A percentile compares a stretch with the other conserved stretches of the same genome.
These are phyloP conservation scores for Cucurbita maxima DNA, from an alignment of 306 rosid genomes.

Conservation along the genomic window DNA sequence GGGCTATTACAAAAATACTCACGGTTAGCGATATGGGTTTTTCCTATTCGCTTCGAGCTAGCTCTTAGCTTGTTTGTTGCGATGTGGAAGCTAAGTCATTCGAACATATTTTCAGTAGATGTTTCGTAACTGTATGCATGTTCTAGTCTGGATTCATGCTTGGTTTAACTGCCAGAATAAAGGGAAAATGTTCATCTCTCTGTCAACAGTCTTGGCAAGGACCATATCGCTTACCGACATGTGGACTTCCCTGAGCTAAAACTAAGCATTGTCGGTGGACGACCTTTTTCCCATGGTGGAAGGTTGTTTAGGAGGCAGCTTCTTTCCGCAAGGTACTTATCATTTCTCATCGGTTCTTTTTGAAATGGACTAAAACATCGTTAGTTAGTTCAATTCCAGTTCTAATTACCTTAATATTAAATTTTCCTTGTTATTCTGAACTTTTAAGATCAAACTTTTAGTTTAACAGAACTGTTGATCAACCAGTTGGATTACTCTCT, in stretches of 20 bases:
- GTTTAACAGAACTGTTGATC: not conserved
- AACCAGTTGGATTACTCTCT: not conserved
- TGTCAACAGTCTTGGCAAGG: conserved; percentile 64
- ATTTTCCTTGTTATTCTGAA: not conserved
- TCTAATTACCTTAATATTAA: not conserved
- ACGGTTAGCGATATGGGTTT: not conserved
- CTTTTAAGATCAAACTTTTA: not conserved
- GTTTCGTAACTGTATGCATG: not conserved
- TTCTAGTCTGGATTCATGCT: not conserved
- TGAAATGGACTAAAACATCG: not conserved
- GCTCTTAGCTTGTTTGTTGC: not conserved
- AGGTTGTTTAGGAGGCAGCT: conserved; percentile 40
- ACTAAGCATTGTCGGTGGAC: conserved; percentile 77
- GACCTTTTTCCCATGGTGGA: conserved; percentile 83
- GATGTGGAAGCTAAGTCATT: not conserved
- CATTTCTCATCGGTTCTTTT: not conserved
- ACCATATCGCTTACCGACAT: conserved; percentile 58
- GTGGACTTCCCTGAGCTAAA: conserved; percentile 58
- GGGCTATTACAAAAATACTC: not conserved
- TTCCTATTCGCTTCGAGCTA: not conserved
- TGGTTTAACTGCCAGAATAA: not conserved
- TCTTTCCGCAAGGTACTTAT: conserved; percentile 59
- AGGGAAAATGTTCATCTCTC: not conserved
- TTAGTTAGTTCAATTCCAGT: not conserved
- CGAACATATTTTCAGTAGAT: not conserved